A percentile compares a stretch with the other conserved stretches of the same genome.
These are phyloP conservation scores for Ulvella scutata DNA, from an alignment of 139 green algal species.

Conservation along the genomic window DNA sequence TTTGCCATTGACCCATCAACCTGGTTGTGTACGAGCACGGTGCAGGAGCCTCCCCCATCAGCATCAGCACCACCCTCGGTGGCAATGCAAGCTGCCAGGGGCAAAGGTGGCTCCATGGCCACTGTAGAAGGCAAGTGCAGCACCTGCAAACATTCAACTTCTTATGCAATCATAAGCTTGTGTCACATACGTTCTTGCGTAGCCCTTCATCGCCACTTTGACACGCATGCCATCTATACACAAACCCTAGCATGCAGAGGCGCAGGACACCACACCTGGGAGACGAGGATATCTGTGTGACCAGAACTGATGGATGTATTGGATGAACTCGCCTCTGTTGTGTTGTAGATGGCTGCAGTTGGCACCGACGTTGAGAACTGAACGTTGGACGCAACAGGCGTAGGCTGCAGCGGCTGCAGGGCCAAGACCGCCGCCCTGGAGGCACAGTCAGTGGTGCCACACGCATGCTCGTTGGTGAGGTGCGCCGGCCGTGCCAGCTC, in stretches of 20 bases:
- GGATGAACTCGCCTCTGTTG: background rate
- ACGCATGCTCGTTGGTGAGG: background rate
- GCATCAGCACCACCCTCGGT: background rate
- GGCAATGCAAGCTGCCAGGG: background rate
- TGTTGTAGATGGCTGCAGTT: background rate
- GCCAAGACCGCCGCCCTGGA: background rate
- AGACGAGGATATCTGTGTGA: too few species aligned
- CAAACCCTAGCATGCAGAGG: too few species aligned
- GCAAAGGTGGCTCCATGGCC: too few species aligned
- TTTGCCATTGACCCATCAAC: too few species aligned
- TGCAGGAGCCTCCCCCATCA: background rate
- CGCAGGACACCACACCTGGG: too few species aligned
- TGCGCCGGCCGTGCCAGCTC: background rate
- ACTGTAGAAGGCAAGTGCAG: too few species aligned
- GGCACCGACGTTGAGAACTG: background rate
- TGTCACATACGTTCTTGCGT: too few species aligned
- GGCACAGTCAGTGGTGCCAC: background rate
- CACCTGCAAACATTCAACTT: too few species aligned
- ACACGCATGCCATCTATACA: too few species aligned
- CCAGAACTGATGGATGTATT: background rate
- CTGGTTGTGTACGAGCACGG: background rate
- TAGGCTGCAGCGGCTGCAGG: background rate
- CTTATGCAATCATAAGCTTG: too few species aligned
- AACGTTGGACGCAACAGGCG: too few species aligned
- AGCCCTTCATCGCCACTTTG: too few species aligned